Conservation (phyloP, 1,139 yeast genomes). For the Saccharomyces hybrid region DNA sequence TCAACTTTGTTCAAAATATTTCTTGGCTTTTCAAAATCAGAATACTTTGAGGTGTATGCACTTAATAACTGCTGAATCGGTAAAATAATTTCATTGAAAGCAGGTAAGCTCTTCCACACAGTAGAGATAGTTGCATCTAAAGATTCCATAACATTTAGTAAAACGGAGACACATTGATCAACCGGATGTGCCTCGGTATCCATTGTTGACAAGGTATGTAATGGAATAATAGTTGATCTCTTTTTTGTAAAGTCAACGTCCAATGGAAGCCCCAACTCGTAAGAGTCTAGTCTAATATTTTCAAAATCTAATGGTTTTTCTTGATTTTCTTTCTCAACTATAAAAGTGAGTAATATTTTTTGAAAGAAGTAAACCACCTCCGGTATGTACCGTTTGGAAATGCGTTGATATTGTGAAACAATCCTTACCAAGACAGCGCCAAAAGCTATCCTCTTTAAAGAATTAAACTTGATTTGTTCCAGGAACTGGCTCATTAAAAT, state of each 20-base stretch:
- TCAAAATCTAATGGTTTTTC: conserved; percentile 1
- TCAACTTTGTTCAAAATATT: conserved; percentile 38
- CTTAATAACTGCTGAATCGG: conserved; percentile 27
- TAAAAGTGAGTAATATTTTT: conserved; percentile 41
- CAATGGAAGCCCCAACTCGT: conserved; percentile 19
- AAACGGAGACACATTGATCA: conserved; percentile 32
- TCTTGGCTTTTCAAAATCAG: conserved; percentile 22
- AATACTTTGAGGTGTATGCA: conserved; percentile 14
- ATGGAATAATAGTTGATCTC: conserved; percentile 11
- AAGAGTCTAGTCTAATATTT: conserved; percentile 22
- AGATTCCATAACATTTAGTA: conserved; percentile 27
- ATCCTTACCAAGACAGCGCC: conserved; percentile 62
- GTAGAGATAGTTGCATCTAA: conserved; percentile 17
- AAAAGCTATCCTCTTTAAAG: conserved; percentile 36
- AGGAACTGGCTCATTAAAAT: conserved; percentile 67
- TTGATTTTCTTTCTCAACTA: conserved; percentile 31
- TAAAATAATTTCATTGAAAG: conserved; percentile 46
- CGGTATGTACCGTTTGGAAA: conserved; percentile 76
- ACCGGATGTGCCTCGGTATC: conserved; percentile 11
- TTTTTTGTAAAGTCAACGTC: conserved; percentile 10
- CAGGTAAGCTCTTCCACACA: conserved; percentile 59
- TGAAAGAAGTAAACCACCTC: conserved; percentile 62
- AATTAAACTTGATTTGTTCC: conserved; percentile 40
- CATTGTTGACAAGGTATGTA: conserved; percentile 21
- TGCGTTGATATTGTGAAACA: conserved; percentile 62